These are phyloP conservation scores for Erucastrum elatum DNA, from an alignment of 345 rosid genomes.

Conservation along the genomic window DNA sequence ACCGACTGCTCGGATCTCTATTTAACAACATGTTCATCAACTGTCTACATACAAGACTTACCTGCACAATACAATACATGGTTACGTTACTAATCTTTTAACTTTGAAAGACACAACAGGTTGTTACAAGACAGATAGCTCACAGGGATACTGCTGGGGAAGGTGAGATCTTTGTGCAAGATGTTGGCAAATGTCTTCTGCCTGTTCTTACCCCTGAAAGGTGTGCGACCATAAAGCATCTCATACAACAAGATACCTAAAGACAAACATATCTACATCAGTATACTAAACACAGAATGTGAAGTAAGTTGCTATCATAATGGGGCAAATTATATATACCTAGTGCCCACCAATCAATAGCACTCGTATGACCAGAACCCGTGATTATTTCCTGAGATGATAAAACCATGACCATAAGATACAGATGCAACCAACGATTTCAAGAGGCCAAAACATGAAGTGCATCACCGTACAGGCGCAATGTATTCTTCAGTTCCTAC, in stretches of 20 bases:
- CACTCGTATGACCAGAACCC: conserved; percentile 85
- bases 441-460: conserved; percentile 9
- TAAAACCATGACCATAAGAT: not conserved
- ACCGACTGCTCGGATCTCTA: conserved; percentile 68
- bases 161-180: conserved; percentile 89
- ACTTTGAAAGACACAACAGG: not conserved
- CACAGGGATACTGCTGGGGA: conserved; percentile 96
- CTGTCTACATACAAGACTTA: conserved; percentile 78
- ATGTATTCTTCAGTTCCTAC: conserved; percentile 98
- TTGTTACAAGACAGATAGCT: conserved; percentile 18
- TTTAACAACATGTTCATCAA: conserved; percentile 67
- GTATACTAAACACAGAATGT: not conserved
- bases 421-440: not conserved
- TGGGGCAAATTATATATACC: conserved; percentile 64
- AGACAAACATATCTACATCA: not conserved
- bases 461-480: conserved; percentile 72
- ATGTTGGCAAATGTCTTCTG: conserved; percentile 94
- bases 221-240: conserved; percentile 98
- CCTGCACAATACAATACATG: conserved; percentile 47
- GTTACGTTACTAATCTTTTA: not conserved
- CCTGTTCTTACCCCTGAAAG: conserved; percentile 96
- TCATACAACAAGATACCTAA: conserved; percentile 88
- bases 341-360: conserved; percentile 96
- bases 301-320: not conserved
- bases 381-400: conserved; percentile 85